Conservation (phyloP, 495 filamentous ascomycete genomes). For the Hypoxylon cercidicola region DNA sequence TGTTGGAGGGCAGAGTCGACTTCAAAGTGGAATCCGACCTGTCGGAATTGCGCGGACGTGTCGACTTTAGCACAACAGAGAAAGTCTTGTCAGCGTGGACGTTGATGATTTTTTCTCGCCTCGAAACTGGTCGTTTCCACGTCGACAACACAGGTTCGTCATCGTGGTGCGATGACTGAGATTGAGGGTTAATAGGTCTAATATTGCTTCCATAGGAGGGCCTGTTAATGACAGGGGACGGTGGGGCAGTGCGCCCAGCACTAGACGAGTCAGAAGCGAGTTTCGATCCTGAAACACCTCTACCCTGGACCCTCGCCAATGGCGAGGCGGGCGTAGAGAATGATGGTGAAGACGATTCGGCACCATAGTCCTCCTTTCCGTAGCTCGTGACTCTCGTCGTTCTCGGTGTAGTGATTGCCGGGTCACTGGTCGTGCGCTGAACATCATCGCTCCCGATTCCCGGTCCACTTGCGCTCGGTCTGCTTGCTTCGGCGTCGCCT, state of each 20-base stretch:
- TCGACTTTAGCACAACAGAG: conserved; percentile 50
- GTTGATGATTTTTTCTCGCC: conserved; percentile 53
- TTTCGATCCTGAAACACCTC: conserved; percentile 60
- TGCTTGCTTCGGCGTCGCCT: conserved; percentile 43
- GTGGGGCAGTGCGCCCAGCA: conserved; percentile 50
- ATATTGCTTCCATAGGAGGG: conserved; percentile 46
- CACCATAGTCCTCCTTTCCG: conserved; percentile 43
- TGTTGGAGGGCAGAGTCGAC: conserved; percentile 47
- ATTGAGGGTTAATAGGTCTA: conserved; percentile 43
- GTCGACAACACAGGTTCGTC: conserved; percentile 29
- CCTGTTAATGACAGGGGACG: conserved; percentile 43
- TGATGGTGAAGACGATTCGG: conserved; percentile 50
- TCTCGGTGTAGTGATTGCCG: conserved; percentile 32
- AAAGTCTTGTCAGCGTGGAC: conserved; percentile 62
- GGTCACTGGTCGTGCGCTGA: conserved; percentile 16
- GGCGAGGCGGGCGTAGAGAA: conserved; percentile 44
- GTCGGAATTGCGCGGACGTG: conserved; percentile 41
- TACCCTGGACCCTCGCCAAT: conserved; percentile 53
- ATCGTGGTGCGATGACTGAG: conserved; percentile 37
- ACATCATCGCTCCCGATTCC: conserved; percentile 22
- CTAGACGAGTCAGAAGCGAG: conserved; percentile 50
- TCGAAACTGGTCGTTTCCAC: conserved; percentile 46
- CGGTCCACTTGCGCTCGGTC: conserved; percentile 26
- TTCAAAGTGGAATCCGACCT: conserved; percentile 43
- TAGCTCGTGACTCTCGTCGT: conserved; percentile 29